Base-by-base conservation (phyloP, 2,329 filamentous ascomycete genomes). In the Pyrenophora graminea region DNA sequence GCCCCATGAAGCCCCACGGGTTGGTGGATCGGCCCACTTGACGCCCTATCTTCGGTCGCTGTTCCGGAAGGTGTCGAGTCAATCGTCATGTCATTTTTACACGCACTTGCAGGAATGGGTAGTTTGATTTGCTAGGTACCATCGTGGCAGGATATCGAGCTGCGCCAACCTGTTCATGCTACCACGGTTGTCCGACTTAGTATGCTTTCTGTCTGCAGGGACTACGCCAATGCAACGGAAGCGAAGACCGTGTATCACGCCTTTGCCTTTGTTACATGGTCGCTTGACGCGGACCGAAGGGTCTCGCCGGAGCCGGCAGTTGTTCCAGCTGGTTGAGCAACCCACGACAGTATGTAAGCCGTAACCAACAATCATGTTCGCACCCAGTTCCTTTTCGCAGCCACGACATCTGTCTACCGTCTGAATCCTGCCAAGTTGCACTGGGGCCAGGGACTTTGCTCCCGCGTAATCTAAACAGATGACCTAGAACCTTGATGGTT, bases 151-250 rank as follows among this genome's bases (percentile, higher is more conserved):
- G 37, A 17, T 41, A 23, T 44, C 39, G 17, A 53, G 38, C 32
- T 25, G 37, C 40, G 6, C 17, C 39, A 34, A 50, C 17, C 31
- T 30, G 25, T 53, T 27, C 27, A 36, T 21, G 42, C 51, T 50
- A 43, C 34, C 45, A 38, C 47, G 44, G 27, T 17, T 42, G 42
- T 45, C 36, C 23, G 39, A 19, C 30, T 21, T 47, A 33, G 32
- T 33, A 32, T 38, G 32, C 19, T 32, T 44, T 27, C 27, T 46
- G 34, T 50, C 31, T 34, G 30, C 54, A 55, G 48, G 48, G 48
- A 51, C 51, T 44, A 17, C 41, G 44, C 50, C 55, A 51, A 44
- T 47, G 45, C 38, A 32, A 45, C 41, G 50, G 58, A 48, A 56
- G 39, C 53, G 55, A 57, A 45, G 34, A 40, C 27, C 39, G 33